phyloP scores from a whole-genome alignment of 495 filamentous ascomycete genomes.

The Cairneyella variabilis region DNA sequence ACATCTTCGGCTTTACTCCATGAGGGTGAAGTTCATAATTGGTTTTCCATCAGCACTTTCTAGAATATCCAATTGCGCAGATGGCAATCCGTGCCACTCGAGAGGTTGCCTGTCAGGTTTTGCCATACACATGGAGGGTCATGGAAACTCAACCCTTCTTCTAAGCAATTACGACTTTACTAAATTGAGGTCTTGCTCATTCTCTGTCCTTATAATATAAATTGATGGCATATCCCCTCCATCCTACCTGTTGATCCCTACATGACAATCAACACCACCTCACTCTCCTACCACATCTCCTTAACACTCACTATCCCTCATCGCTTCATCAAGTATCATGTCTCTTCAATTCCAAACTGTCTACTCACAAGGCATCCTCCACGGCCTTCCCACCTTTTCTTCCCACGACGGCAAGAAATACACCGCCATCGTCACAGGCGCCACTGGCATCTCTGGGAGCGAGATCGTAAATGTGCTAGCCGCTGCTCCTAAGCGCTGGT shows the following conservation, averaged over 20 bases:
- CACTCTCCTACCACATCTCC: not conserved
- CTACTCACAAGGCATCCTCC: slow-evolving; percentile 37
- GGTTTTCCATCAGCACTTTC: not conserved
- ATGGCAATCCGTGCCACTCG: no score
- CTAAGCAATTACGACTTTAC: no score
- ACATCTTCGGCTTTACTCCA: not conserved
- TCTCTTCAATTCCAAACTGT: slow-evolving; percentile 17
- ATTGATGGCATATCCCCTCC: no score
- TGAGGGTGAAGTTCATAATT: not conserved
- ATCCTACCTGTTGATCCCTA: no score
- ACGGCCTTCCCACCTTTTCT: slow-evolving; percentile 43
- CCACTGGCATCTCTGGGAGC: slow-evolving; percentile 47
- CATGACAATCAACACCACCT: not conserved
- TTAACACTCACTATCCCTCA: no score
- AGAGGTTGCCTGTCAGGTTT: no score
- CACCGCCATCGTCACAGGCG: slow-evolving; percentile 50
- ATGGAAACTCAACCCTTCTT: no score
- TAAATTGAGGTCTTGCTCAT: no score
- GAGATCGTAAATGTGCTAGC: slow-evolving; percentile 44
- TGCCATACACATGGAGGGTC: no score
- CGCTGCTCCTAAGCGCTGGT: slow-evolving; percentile 43
- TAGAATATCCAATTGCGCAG: no score
- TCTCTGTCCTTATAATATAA: no score
- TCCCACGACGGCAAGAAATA: slow-evolving; percentile 31
- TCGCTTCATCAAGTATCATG: no score